These are phyloP conservation scores for Syncephalastrum racemosum DNA, from an alignment of 371 early-diverging fungal species.

Conservation along the genomic window DNA sequence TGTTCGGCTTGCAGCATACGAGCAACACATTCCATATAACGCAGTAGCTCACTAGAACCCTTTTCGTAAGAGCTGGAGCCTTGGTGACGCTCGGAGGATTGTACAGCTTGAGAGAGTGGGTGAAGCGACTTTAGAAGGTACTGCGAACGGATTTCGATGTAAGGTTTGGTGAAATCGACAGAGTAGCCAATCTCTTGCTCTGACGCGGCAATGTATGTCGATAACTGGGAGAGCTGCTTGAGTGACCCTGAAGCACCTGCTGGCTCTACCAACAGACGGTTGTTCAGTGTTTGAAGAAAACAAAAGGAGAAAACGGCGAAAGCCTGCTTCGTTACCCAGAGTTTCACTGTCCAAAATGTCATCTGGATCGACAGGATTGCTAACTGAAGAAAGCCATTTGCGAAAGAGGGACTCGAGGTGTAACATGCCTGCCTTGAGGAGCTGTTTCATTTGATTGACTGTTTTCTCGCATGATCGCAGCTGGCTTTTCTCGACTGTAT, in stretches of 20 bases:
- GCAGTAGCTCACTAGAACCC: conserved; percentile 64
- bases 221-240: conserved; percentile 59
- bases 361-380: conserved; percentile 51
- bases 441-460: conserved; percentile 56
- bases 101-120: conserved; percentile 51
- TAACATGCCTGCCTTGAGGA: conserved; percentile 55
- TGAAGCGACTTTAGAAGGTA: conserved; percentile 70
- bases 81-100: conserved; percentile 47
- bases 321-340: conserved; percentile 22
- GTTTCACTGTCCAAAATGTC: conserved; percentile 18
- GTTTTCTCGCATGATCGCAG: conserved; percentile 56
- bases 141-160: conserved; percentile 71
- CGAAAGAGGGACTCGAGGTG: conserved; percentile 58
- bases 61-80: conserved; percentile 63
- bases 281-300: background rate
- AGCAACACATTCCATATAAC: conserved; percentile 59
- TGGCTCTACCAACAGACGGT: too few species aligned
- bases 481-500: conserved; percentile 51
- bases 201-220: conserved; percentile 62
- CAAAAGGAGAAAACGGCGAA: background rate
- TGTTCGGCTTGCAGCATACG: conserved; percentile 69
- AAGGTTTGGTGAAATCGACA: conserved; percentile 71
- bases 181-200: conserved; percentile 60
- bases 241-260: conserved; percentile 17
- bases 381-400: conserved; percentile 50